Conservation (phyloP, 768 basidiomycete species). For the Gelatoporia subvermispora region DNA sequence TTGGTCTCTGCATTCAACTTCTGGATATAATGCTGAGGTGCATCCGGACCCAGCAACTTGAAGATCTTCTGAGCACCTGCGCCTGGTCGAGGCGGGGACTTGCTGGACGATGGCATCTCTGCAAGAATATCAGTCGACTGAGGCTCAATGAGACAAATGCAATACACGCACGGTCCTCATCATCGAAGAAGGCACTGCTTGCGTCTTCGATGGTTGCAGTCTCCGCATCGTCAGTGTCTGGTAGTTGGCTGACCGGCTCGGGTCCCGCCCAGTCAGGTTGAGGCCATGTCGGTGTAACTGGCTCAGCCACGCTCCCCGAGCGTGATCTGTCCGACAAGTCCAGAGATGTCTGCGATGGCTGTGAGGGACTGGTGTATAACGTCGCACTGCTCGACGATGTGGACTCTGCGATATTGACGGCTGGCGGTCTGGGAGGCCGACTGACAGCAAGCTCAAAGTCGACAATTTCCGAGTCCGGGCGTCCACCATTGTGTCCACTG, state of each 20-base stretch:
- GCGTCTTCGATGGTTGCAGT: conserved; percentile 1
- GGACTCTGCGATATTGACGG: conserved; percentile 4
- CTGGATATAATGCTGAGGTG: conserved; percentile 41
- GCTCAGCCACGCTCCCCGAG: conserved; percentile 13
- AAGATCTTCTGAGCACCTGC: conserved; percentile 51
- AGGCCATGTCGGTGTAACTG: conserved; percentile 14
- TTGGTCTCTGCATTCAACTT: conserved; percentile 36
- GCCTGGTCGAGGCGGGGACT: conserved; percentile 21
- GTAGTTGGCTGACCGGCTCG: conserved; percentile 6
- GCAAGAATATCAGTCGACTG: too few relatives aligned
- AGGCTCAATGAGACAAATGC: background rate
- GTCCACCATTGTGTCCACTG: conserved; percentile 36
- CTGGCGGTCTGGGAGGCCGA: conserved; percentile 8
- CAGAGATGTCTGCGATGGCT: conserved; percentile 25
- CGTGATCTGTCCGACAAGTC: conserved; percentile 15
- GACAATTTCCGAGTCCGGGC: conserved; percentile 20
- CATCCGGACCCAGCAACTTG: conserved; percentile 61
- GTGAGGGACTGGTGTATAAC: conserved; percentile 20
- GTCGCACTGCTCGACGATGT: conserved; percentile 7
- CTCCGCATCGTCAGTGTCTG: conserved; percentile 1
- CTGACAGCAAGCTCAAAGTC: conserved; percentile 24
- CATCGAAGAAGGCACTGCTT: conserved; percentile 11
- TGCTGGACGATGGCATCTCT: conserved; percentile 13
- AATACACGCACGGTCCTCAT: conserved; percentile 18
- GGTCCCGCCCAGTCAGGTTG: conserved; percentile 4